Percentiles rank a stretch among this genome's conserved stretches.
phyloP scores from a whole-genome alignment of 2,329 filamentous ascomycete species.

The Stylonectria norvegica region DNA sequence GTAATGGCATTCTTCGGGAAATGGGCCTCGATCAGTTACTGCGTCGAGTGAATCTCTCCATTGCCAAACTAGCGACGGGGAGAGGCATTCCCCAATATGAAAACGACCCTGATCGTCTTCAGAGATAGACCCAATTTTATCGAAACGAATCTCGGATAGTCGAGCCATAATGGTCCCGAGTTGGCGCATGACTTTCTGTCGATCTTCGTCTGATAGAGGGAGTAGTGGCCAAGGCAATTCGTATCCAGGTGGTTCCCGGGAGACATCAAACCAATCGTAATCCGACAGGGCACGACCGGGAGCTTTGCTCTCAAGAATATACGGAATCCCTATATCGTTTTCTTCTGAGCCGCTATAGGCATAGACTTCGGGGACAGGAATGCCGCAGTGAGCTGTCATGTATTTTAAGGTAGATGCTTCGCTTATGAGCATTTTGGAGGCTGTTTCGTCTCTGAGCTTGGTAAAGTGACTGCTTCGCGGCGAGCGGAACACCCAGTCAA shows the following conservation, averaged over 20 bases:
- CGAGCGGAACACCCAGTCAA: too few species aligned
- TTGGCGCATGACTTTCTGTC: constrained; percentile 16
- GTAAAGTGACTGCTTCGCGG: too few species aligned
- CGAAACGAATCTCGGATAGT: constrained; percentile 13
- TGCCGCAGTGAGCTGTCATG: too few species aligned
- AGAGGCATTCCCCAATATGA: constrained; percentile 18
- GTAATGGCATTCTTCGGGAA: constrained; percentile 20
- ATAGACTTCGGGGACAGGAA: background rate
- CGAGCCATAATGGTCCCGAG: constrained; percentile 12
- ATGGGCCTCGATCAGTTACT: constrained; percentile 21
- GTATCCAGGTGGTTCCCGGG: constrained; percentile 5
- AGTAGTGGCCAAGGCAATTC: constrained; percentile 9
- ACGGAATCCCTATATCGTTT: background rate
- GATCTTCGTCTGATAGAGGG: constrained; percentile 11
- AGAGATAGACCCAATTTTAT: constrained; percentile 18
- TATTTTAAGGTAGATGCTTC: background rate
- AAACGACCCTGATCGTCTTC: constrained; percentile 7
- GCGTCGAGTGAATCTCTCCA: constrained; percentile 16
- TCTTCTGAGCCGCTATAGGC: background rate
- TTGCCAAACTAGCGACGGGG: constrained; percentile 16
- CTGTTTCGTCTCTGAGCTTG: too few species aligned
- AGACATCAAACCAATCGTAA: constrained; percentile 15
- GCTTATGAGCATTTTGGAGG: background rate
- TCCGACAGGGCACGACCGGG: constrained; percentile 13
- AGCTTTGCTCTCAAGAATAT: constrained; percentile 20